Conservation (phyloP, 495 filamentous ascomycete genomes). For the Elasticomyces elasticus region DNA sequence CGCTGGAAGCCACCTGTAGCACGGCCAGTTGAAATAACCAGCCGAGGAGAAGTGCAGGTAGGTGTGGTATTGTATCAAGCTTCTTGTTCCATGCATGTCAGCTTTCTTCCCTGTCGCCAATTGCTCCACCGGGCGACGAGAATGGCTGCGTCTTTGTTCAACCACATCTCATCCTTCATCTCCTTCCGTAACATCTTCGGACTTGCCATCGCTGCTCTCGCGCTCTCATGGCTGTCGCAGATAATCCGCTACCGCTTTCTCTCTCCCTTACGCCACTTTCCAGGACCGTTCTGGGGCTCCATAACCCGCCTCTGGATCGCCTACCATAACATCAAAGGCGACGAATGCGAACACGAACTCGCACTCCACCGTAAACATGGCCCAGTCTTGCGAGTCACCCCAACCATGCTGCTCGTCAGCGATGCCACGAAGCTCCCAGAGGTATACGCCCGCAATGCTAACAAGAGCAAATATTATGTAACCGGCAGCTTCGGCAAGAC, state of each 20-base stretch:
- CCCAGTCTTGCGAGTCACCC: slow-evolving; percentile 27
- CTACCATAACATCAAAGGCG: slow-evolving; percentile 38
- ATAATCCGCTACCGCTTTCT: slow-evolving; percentile 44
- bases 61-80: neutral
- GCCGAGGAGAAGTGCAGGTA: neutral
- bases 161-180: slow-evolving; percentile 3
- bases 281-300: slow-evolving; percentile 45
- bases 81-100: neutral
- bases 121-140: neutral
- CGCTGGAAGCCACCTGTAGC: neutral
- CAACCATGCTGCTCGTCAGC: slow-evolving; percentile 30
- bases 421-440: slow-evolving; percentile 35
- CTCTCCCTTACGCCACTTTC: slow-evolving; percentile 41
- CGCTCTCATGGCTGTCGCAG: slow-evolving; percentile 12
- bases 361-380: slow-evolving; percentile 34
- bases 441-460: slow-evolving; percentile 44
- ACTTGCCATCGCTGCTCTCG: slow-evolving; percentile 10
- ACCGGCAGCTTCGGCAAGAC: slow-evolving; percentile 99
- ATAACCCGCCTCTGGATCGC: slow-evolving; percentile 44
- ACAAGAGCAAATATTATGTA: slow-evolving; percentile 43
- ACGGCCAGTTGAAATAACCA: neutral
- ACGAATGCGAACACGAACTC: slow-evolving; percentile 33
- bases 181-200: slow-evolving; percentile 11
- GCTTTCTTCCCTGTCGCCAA: neutral
- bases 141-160: neutral